Evolutionary conservation across 2,329 filamentous ascomycete genomes (phyloP).

Genomic region (Penicillium olsonii): DNA sequence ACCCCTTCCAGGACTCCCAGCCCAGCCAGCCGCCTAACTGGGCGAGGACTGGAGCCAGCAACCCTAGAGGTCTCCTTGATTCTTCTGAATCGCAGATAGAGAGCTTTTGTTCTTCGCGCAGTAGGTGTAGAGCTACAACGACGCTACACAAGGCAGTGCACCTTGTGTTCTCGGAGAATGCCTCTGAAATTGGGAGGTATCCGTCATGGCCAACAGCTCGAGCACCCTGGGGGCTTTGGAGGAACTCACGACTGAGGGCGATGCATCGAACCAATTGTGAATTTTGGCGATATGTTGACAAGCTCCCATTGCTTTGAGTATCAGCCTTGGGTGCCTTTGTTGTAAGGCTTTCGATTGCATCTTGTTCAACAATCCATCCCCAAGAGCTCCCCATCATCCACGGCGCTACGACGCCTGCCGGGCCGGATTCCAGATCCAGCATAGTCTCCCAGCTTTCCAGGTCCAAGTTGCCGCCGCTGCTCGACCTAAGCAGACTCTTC

Average conservation of each 20-base stretch:
- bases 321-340: slow-evolving; percentile 15
- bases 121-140: slow-evolving; percentile 74
- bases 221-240: slow-evolving; percentile 60
- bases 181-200: slow-evolving; percentile 64
- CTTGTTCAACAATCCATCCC: slow-evolving; percentile 69
- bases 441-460: slow-evolving; percentile 52
- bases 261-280: slow-evolving; percentile 52
- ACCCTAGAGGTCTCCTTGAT: slow-evolving; percentile 47
- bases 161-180: slow-evolving; percentile 57
- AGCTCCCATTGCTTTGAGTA: slow-evolving; percentile 25
- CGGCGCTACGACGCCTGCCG: slow-evolving; percentile 41
- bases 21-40: slow-evolving; percentile 82
- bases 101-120: slow-evolving; percentile 88
- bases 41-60: slow-evolving; percentile 71
- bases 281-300: slow-evolving; percentile 39
- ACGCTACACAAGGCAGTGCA: slow-evolving; percentile 68
- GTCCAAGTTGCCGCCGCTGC: slow-evolving; percentile 50
- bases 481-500: slow-evolving; percentile 49
- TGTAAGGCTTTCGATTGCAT: slow-evolving; percentile 36
- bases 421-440: slow-evolving; percentile 48
- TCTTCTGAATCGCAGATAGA: slow-evolving; percentile 59
- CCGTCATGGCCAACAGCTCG: slow-evolving; percentile 57
- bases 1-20: slow-evolving; percentile 65
- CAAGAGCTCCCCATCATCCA: slow-evolving; percentile 64
- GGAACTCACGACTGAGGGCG: slow-evolving; percentile 65